phyloP scores from a whole-genome alignment of 129 eudicot genomes.

The Erigeron canadensis region DNA sequence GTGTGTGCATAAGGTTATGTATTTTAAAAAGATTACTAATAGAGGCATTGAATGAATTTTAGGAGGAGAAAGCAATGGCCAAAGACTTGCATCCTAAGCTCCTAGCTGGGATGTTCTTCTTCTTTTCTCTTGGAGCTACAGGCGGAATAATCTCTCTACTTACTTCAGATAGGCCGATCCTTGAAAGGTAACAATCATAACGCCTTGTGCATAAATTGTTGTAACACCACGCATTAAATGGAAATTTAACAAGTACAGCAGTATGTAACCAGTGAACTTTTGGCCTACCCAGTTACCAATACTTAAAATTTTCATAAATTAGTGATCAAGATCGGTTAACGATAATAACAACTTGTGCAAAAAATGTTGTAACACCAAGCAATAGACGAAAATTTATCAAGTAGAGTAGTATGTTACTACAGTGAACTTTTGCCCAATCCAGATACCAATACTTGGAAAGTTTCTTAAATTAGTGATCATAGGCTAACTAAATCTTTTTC shows the following conservation, averaged over 20 bases:
- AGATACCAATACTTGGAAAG: not conserved
- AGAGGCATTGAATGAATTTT: not conserved
- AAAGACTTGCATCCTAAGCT: slow-evolving; percentile 98
- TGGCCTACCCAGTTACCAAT: not conserved
- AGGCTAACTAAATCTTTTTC: not conserved
- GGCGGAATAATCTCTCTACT: slow-evolving; percentile 87
- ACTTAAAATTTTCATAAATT: not conserved
- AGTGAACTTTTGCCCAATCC: not conserved
- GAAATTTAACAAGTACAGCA: too few species aligned
- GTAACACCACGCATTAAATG: not conserved
- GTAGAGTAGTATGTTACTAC: not conserved
- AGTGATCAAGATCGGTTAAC: too few species aligned
- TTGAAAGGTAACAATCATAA: slow-evolving; percentile 60
- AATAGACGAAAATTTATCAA: not conserved
- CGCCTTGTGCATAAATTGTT: slow-evolving; percentile 6
- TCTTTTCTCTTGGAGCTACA: slow-evolving; percentile 93
- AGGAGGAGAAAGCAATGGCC: slow-evolving; percentile 98
- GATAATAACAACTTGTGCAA: not conserved
- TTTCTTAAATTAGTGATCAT: not conserved
- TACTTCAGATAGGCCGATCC: slow-evolving; percentile 86
- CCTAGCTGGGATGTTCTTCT: slow-evolving; percentile 93
- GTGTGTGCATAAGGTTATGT: too few species aligned
- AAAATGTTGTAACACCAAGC: not conserved
- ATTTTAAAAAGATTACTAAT: not conserved
- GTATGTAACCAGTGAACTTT: not conserved